These are phyloP conservation scores for Adansonia digitata DNA, from an alignment of 345 rosid species.

Conservation along the genomic window DNA sequence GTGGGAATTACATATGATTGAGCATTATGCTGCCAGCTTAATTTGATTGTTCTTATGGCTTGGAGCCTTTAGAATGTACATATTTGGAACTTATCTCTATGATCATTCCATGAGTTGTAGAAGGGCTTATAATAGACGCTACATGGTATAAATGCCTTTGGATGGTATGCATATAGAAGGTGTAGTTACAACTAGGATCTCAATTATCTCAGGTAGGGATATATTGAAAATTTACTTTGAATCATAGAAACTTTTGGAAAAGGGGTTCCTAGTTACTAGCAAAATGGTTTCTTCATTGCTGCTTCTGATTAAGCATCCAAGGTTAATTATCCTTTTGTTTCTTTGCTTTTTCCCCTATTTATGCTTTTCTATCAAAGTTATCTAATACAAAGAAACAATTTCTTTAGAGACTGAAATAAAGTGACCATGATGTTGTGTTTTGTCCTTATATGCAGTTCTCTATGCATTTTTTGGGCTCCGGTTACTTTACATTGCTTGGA, in stretches of 20 bases:
- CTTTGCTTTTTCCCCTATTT: neutral
- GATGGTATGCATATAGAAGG: neutral
- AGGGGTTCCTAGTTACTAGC: neutral
- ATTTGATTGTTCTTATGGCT: neutral
- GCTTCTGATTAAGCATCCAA: neutral
- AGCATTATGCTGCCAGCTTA: neutral
- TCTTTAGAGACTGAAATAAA: neutral
- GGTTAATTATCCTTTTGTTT: neutral
- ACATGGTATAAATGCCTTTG: neutral
- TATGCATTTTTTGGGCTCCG: slow-evolving; percentile 89
- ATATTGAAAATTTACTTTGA: neutral
- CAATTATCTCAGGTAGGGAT: too few species aligned
- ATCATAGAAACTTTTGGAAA: neutral
- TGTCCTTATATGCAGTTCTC: slow-evolving; percentile 51
- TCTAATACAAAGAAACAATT: neutral
- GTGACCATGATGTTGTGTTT: neutral
- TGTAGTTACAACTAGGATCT: neutral
- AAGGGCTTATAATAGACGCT: neutral
- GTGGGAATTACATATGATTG: neutral
- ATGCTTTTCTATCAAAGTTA: neutral
- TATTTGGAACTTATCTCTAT: neutral
- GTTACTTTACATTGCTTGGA: slow-evolving; percentile 97
- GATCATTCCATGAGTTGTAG: neutral
- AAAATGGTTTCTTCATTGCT: neutral
- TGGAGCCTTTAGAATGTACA: neutral